Conservation (phyloP, 148 eudicot species). For the Pharnaceum exiguum region DNA sequence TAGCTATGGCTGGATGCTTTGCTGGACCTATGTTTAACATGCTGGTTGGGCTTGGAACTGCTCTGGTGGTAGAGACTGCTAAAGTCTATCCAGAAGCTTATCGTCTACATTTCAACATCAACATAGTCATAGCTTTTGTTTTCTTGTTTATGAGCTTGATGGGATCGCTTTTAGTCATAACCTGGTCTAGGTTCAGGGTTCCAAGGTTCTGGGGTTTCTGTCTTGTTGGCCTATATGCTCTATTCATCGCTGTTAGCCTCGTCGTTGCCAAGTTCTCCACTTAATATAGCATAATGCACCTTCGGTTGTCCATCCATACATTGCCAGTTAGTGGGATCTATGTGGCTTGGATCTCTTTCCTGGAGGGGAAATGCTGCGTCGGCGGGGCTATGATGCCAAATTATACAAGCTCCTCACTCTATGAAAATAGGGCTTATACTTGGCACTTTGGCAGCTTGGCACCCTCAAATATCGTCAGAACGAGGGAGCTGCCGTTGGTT, state of each 20-base stretch:
- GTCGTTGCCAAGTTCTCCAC: conserved; percentile 56
- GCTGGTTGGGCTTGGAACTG: conserved; percentile 88
- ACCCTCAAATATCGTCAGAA: background rate
- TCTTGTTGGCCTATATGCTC: conserved; percentile 74
- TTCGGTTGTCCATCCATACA: no score
- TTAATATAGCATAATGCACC: conserved; percentile 24
- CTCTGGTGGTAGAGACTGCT: conserved; percentile 74
- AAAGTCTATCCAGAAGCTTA: conserved; percentile 73
- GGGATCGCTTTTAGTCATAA: conserved; percentile 81
- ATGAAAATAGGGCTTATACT: no score
- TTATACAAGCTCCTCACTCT: no score
- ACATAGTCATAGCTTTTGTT: conserved; percentile 84
- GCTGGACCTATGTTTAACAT: conserved; percentile 98
- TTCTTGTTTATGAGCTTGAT: conserved; percentile 87
- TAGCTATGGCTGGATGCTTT: conserved; percentile 99
- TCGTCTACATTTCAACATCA: conserved; percentile 66
- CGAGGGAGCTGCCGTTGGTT: background rate
- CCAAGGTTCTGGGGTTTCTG: conserved; percentile 98
- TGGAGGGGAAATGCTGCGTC: no score
- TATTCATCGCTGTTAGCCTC: conserved; percentile 62
- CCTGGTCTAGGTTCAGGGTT: conserved; percentile 80
- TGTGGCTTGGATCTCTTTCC: no score
- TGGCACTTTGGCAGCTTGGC: no score
- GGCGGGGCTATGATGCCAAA: no score
- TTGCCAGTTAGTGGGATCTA: no score